Percentiles rank a stretch among this genome's conserved stretches.
These are phyloP conservation scores for Mycena maculata DNA, from an alignment of 768 basidiomycete species.

Conservation along the genomic window DNA sequence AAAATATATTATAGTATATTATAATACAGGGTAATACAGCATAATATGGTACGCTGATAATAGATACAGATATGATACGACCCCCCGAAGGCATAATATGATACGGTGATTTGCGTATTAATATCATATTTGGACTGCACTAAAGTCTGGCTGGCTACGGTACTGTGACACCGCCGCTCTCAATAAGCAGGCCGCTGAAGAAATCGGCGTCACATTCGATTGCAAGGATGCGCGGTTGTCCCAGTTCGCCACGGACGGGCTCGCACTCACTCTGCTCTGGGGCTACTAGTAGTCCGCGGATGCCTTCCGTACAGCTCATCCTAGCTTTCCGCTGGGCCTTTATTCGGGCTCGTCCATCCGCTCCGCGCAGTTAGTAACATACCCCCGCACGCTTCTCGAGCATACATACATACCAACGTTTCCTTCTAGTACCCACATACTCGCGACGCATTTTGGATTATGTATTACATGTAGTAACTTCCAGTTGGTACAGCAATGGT, in stretches of 20 bases:
- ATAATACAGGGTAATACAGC: too few species aligned
- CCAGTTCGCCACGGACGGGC: conserved; percentile 8
- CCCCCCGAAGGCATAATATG: too few species aligned
- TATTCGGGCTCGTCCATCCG: conserved; percentile 7
- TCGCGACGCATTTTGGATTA: neutral
- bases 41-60: too few species aligned
- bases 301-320: neutral
- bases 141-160: too few species aligned
- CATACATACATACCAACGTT: neutral
- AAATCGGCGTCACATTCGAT: neutral
- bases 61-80: too few species aligned
- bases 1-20: too few species aligned
- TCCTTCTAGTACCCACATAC: neutral
- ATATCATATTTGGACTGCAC: too few species aligned
- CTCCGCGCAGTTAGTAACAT: conserved; percentile 5
- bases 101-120: too few species aligned
- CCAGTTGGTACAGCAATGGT: neutral
- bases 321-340: conserved; percentile 7
- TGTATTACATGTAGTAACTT: conserved; percentile 5
- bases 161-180: neutral
- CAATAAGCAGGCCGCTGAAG: neutral
- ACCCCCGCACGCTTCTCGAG: too few species aligned
- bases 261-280: neutral
- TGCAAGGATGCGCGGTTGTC: neutral
- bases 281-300: neutral